Percentiles rank a stretch among this genome's conserved stretches.
Evolutionary conservation across 495 filamentous ascomycete species (phyloP).

Genomic region (Letharia columbiana): DNA sequence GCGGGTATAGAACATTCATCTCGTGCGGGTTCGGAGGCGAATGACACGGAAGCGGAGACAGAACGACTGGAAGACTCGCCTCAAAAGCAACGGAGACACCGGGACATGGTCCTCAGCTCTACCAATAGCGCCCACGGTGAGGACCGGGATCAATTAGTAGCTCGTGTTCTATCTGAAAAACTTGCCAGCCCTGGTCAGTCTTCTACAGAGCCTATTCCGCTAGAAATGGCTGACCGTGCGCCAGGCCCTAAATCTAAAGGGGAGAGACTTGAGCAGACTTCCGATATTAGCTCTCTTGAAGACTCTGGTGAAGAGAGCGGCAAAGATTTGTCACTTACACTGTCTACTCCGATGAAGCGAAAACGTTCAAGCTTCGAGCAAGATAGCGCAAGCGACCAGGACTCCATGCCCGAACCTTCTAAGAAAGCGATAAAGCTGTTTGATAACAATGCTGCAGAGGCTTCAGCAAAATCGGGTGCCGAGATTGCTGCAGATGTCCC

Average conservation of each 20-base stretch:
- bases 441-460: not conserved
- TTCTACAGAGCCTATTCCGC: not conserved
- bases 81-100: conserved; percentile 52
- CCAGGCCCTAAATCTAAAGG: conserved; percentile 5
- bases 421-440: conserved; percentile 5
- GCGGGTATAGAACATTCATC: conserved; percentile 50
- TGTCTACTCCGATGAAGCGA: conserved; percentile 36
- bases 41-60: conserved; percentile 97
- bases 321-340: conserved; percentile 1
- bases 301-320: conserved; percentile 21
- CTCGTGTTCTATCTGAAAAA: conserved; percentile 8
- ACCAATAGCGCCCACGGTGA: conserved; percentile 40
- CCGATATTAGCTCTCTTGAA: conserved; percentile 22
- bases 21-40: conserved; percentile 40
- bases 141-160: conserved; percentile 33
- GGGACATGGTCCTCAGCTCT: conserved; percentile 51
- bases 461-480: not conserved
- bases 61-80: conserved; percentile 92
- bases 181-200: not conserved
- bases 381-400: conserved; percentile 34
- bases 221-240: conserved; percentile 23
- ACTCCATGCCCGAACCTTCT: conserved; percentile 2
- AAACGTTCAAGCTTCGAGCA: conserved; percentile 39
- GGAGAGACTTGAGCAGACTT: conserved; percentile 15
- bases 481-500: not conserved